Base-by-base conservation (phyloP, 2,329 filamentous ascomycete genomes). In the Biscogniauxia marginata region DNA sequence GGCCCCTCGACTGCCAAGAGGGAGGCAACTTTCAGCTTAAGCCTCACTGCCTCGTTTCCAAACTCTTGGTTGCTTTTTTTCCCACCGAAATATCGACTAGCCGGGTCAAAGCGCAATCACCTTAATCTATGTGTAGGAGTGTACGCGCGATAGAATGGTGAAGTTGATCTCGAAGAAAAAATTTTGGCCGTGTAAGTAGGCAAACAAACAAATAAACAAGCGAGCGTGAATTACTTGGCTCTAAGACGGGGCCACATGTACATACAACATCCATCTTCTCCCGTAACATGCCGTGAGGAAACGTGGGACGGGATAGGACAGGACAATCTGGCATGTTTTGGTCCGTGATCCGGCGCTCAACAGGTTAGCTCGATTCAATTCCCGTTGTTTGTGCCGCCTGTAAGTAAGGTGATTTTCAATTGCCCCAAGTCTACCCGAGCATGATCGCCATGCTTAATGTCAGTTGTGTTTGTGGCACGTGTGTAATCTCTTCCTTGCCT, bases 161-260 rank as follows among this genome's bases (percentile, higher is more conserved):
- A 46, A 46, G 18, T 9, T 46, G 20, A 20, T 23, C 20, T 16
- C 30, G n/a, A 9, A 16, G 13, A n/a, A 39, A 9, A 16, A 16
- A n/a, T 39, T 43, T 50, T 22, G 46, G 46, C 46, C 46, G 18
- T 20, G 19, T 7, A 9, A 20, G 18, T 11, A 46, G 30, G 18
- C 21, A 46, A 30, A 24, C 21, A 46, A 30, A 7, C 44, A 19
- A 18, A 18, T n/a, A 49, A 25, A 34, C 45, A 48, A 21, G 45
- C 46, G 43, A 13, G 11, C 7, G 16, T 43, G 13, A 48, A 48
- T 46, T 49, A 49, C 46, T 57, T 58, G 48, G 55, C 54, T 56
- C 56, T 54, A 52, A 57, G 56, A 63, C 58, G 56, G 55, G 22
- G 57, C 59, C 57, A 53, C 55, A 55, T 51, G 53, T 52, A 58